Evolutionary conservation across 352 stramenopile genomes (phyloP), one percentile per base, ranked within the genome.

Genomic region (Discostella stelligera): DNA sequence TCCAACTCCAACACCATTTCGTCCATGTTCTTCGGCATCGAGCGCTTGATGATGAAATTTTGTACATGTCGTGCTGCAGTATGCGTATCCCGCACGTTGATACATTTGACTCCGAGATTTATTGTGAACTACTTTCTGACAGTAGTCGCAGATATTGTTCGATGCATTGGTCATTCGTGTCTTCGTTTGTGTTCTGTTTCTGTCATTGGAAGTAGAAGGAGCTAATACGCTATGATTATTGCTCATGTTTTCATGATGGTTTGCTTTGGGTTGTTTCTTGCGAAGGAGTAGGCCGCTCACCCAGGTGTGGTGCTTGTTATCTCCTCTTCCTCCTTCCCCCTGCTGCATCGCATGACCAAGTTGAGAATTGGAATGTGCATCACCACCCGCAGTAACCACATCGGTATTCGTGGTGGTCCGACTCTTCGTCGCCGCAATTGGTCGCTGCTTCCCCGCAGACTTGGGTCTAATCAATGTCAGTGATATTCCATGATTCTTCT

Each of bases 51-150:
- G 56, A 27, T 65, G 56, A 11, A 0, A 16, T 49, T 65, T 65
- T 7, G 56, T 65, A 25, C 93, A 96, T 25, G 95, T 84, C 5
- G 89, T 95, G 16, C 90, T 95, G 75, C 93, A 96, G 65, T 96
- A 96, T 63, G 94, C 94, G 76, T 87, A 96, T 66, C 95, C 91
- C 32, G 96, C 82, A 10, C 93, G 90, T 62, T 82, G 88, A 58
- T 95, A 95, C n/a, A 93, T 94, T 60, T 91, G 85, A 66, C 92
- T 92, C 50, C 93, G 79, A 94, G 92, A 59, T 90, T 91, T 65
- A 89, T 95, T 11, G 85, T 88, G 62, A 92, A 89, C 70, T 89
- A 95, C 49, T 89, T 84, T 27, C 90, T 64, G 0, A 90, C 93
- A 71, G 55, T 65, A 66, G 73, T 82, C 46, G 41, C 62, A 69